Base-by-base conservation (phyloP, 495 filamentous ascomycete species). In the Aspergillus mulundensis region DNA sequence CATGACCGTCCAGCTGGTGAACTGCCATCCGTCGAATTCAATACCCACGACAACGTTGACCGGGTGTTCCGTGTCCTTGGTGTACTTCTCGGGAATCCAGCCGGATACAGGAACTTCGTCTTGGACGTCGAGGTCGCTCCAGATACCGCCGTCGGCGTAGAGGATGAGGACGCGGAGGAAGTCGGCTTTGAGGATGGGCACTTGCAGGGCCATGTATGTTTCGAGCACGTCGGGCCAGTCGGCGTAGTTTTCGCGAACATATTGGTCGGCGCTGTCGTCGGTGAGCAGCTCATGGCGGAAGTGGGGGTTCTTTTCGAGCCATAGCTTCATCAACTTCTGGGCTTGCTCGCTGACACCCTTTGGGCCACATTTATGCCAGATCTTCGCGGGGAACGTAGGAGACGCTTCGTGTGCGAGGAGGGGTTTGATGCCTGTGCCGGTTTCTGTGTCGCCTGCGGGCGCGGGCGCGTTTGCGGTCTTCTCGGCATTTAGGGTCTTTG, bases 81-180 rank as follows among this genome's bases (percentile, higher is more conserved):
- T 18, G 39, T 66, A 67, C 19, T 63, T 18, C 1, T 58, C 48
- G 5, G 75, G 75, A 12, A 77, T 58, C 73, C 75, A 79, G 0
- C 66, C 56, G 15, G 61, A 30, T 11, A 79, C 66, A 1, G 73
- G 72, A 25, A 55, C 47, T 18, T 71, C 58, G 45, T 63, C 69
- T 14, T 61, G 51, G 3, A 72, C 70, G 38, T 78, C 74, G 4
- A 77, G 64, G 56, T 80, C 77, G 19, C 60, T 71, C 66, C 75
- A 80, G 11, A 78, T 67, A 3, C 76, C 77, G 1, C 76, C 77
- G 19, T 77, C 69, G 20, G 57, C 56, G 40, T 64, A 66, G 20
- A 79, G 52, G 14, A 77, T 61, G 11, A 76, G 50, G 54, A 77
- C 71, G 21, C 74, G 66, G 7, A 78, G 61, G 10, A 77, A 67